These are phyloP conservation scores for Xerocomus amazonicus DNA, from an alignment of 1,284 basidiomycete species.

Conservation along the genomic window DNA sequence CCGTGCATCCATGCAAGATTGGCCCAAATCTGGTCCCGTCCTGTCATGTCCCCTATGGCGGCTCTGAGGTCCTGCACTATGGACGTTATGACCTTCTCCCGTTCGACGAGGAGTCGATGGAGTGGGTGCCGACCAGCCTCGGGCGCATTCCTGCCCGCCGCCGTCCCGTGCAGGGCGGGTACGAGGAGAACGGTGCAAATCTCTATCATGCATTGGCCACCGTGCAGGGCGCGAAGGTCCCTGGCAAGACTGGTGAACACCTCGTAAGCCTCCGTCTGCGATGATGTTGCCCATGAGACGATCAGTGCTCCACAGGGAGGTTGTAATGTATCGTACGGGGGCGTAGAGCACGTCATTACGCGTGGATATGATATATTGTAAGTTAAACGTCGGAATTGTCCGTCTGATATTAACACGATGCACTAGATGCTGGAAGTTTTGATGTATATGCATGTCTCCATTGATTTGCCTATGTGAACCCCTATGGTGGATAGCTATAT, in stretches of 20 bases:
- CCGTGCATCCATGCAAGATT: slow-evolving; percentile 80
- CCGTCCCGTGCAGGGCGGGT: slow-evolving; percentile 54
- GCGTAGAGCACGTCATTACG: slow-evolving; percentile 41
- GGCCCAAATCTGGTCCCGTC: slow-evolving; percentile 50
- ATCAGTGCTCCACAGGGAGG: slow-evolving; percentile 33
- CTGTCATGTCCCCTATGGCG: slow-evolving; percentile 61
- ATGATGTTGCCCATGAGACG: slow-evolving; percentile 24
- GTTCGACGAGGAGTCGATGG: slow-evolving; percentile 63
- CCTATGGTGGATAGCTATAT: no score
- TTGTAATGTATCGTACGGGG: slow-evolving; percentile 40
- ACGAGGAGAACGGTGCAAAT: slow-evolving; percentile 38
- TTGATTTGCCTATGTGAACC: no score
- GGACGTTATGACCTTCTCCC: slow-evolving; percentile 71
- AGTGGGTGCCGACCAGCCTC: slow-evolving; percentile 57
- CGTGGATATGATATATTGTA: slow-evolving; percentile 59
- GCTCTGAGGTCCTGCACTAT: slow-evolving; percentile 52
- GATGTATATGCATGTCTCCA: no score
- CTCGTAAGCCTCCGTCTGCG: slow-evolving; percentile 43
- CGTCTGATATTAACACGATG: background rate
- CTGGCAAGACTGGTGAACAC: slow-evolving; percentile 71
- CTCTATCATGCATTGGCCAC: slow-evolving; percentile 53
- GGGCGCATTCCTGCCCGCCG: slow-evolving; percentile 57
- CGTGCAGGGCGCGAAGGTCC: slow-evolving; percentile 52
- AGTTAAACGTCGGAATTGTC: slow-evolving; percentile 20
- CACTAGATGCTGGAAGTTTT: slow-evolving; percentile 26